phyloP scores from a whole-genome alignment of 345 rosid genomes.

The Iberis pinnata region DNA sequence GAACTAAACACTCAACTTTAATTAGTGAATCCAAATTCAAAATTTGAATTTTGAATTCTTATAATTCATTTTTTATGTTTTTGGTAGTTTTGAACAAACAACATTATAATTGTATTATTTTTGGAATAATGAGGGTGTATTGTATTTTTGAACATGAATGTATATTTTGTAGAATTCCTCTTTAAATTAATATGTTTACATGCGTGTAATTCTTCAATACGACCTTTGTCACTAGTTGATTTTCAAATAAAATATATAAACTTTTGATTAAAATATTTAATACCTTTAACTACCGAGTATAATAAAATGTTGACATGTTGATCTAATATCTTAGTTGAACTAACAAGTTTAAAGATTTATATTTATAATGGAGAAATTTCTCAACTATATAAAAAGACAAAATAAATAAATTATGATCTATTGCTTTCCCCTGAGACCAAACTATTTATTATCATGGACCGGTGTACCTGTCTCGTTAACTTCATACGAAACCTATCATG shows the following conservation, averaged over 20 bases:
- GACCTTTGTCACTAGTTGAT: too few relatives aligned
- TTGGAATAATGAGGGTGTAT: too few relatives aligned
- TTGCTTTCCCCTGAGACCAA: constrained; percentile 19
- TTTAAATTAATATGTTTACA: not conserved
- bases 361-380: not conserved
- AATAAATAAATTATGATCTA: constrained; percentile 1
- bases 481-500: constrained; percentile 25
- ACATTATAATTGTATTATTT: too few relatives aligned
- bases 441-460: constrained; percentile 16
- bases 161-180: too few relatives aligned
- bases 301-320: not conserved
- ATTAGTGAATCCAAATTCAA: too few relatives aligned
- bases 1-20: too few relatives aligned
- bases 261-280: too few relatives aligned
- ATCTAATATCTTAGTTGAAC: constrained; percentile 22
- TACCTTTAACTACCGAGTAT: not conserved
- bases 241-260: too few relatives aligned
- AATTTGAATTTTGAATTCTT: too few relatives aligned
- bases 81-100: too few relatives aligned
- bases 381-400: constrained; percentile 5
- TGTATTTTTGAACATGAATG: too few relatives aligned
- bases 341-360: not conserved
- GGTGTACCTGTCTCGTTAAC: constrained; percentile 25
- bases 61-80: too few relatives aligned
- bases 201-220: not conserved